Percentiles rank a stretch among this genome's conserved stretches.
These are phyloP conservation scores for Yarrowia sp. DNA, from an alignment of 805 yeast species.

Conservation along the genomic window DNA sequence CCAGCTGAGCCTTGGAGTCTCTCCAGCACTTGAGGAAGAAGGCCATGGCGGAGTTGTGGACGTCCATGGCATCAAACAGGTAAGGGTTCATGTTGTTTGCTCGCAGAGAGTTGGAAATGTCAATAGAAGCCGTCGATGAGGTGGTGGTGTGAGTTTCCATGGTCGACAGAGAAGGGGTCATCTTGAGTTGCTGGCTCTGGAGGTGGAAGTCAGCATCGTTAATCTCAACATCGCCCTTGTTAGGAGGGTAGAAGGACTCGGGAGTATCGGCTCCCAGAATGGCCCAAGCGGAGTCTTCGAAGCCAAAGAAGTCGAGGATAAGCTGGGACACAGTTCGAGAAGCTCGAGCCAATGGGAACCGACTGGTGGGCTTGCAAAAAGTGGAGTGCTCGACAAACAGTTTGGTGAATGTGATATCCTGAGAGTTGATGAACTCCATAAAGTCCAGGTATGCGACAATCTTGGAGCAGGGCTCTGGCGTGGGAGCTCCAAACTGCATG, in stretches of 20 bases:
- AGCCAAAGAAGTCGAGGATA: constrained; percentile 18
- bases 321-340: constrained; percentile 30
- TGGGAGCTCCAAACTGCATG: not conserved
- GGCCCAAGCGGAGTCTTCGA: constrained; percentile 17
- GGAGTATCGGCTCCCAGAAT: not conserved
- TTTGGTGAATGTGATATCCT: constrained; percentile 30
- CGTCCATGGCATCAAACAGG: constrained; percentile 9
- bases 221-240: constrained; percentile 21
- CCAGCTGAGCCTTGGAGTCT: constrained; percentile 43
- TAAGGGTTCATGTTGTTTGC: constrained; percentile 21
- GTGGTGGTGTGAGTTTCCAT: constrained; percentile 22
- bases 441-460: constrained; percentile 33
- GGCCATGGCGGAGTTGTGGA: constrained; percentile 20
- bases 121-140: not conserved
- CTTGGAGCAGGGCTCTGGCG: constrained; percentile 22
- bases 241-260: constrained; percentile 24
- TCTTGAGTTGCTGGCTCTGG: constrained; percentile 2
- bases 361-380: constrained; percentile 28
- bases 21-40: constrained; percentile 31
- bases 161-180: constrained; percentile 17
- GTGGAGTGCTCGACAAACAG: constrained; percentile 32
- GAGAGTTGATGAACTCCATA: constrained; percentile 30
- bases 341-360: constrained; percentile 32
- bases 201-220: constrained; percentile 22
- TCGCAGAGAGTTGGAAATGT: constrained; percentile 4